A percentile compares a stretch with the other conserved stretches of the same genome.
Evolutionary conservation across 805 yeast species (phyloP).

Genomic region (Candida berthetii): DNA sequence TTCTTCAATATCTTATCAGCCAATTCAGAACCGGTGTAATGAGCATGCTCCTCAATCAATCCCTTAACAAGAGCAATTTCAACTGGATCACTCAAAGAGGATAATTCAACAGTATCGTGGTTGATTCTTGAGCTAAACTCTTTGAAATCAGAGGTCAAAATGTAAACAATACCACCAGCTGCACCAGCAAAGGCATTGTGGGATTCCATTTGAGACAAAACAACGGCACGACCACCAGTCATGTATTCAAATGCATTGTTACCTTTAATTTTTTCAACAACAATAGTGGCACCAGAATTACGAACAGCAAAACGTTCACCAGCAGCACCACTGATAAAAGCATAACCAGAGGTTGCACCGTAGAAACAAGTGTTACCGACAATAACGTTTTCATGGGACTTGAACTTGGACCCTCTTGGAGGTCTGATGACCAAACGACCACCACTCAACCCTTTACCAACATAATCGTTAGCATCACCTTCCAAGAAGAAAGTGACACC

Average conservation of each 20-base stretch:
- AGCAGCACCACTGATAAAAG: conserved; percentile 93
- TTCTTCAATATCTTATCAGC: conserved; percentile 79
- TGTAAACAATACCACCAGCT: conserved; percentile 99
- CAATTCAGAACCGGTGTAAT: conserved; percentile 87
- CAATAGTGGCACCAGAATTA: conserved; percentile 97
- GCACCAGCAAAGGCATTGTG: conserved; percentile 90
- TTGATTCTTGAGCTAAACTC: conserved; percentile 81
- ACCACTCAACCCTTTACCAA: conserved; percentile 95
- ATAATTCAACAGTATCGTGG: conserved; percentile 73
- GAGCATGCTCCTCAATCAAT: conserved; percentile 90
- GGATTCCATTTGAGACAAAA: conserved; percentile 86
- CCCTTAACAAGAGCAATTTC: conserved; percentile 95
- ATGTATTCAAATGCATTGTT: conserved; percentile 99
- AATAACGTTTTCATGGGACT: conserved; percentile 93
- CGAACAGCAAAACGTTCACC: conserved; percentile 98
- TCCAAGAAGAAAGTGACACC: conserved; percentile 93
- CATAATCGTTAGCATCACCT: conserved; percentile 98
- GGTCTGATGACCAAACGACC: conserved; percentile 93
- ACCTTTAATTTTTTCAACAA: conserved; percentile 89
- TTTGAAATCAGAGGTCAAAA: conserved; percentile 83
- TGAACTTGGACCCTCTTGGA: conserved; percentile 75
- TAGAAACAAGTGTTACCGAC: conserved; percentile 97
- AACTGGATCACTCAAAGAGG: conserved; percentile 72
- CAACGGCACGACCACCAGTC: conserved; percentile 98
- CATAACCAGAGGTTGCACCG: conserved; percentile 95